Conservation (phyloP, 2,329 filamentous ascomycete genomes). For the Ceratocystis cacaofunesta region DNA sequence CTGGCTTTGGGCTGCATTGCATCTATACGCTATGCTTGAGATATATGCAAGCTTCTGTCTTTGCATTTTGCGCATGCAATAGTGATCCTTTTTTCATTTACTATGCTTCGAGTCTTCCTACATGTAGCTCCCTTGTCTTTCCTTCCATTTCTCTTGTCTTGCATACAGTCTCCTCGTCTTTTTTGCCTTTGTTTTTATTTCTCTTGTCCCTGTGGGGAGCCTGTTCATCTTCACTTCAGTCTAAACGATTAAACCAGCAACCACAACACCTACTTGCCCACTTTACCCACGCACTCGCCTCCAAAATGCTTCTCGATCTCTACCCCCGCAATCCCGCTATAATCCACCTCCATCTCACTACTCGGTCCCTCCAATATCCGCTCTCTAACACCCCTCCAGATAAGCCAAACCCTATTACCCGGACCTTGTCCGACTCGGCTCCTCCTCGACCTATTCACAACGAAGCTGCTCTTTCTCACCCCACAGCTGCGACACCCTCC, state of each 20-base stretch:
- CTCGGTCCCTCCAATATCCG: slow-evolving; percentile 21
- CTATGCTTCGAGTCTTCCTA: not conserved
- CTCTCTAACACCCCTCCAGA: slow-evolving; percentile 44
- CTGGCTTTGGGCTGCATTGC: not conserved
- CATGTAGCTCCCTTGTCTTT: not conserved
- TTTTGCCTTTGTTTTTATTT: not conserved
- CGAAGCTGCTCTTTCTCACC: not conserved
- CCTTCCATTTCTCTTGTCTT: not conserved
- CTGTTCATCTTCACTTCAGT: too few relatives aligned
- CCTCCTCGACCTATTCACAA: not conserved
- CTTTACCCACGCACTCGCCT: not conserved
- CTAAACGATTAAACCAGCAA: not conserved
- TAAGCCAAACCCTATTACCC: slow-evolving; percentile 25
- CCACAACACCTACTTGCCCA: not conserved
- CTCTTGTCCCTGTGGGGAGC: not conserved
- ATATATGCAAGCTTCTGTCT: not conserved
- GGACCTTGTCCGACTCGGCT: slow-evolving; percentile 9
- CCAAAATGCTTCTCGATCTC: not conserved
- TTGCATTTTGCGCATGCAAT: not conserved
- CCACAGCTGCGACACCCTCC: not conserved
- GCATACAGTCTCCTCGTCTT: not conserved
- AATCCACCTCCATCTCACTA: not conserved
- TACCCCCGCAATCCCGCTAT: not conserved
- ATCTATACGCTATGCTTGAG: not conserved
- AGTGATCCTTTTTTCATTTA: not conserved